These are phyloP conservation scores for Xylaria castorea DNA, from an alignment of 495 filamentous ascomycete species.

Conservation along the genomic window DNA sequence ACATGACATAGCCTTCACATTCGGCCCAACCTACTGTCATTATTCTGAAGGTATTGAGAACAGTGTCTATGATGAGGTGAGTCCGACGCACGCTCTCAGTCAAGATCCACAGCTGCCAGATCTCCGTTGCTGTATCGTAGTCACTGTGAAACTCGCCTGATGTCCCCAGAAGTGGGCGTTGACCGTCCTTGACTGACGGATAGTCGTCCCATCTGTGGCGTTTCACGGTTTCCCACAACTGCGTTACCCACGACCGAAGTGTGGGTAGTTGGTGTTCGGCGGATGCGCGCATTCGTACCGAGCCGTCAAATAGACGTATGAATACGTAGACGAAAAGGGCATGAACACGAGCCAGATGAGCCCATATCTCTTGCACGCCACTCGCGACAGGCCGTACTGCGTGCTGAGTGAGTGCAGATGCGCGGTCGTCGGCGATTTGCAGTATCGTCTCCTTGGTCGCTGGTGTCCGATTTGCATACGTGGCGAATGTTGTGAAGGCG, in stretches of 20 bases:
- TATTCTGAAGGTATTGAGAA: conserved; percentile 50
- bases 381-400: neutral
- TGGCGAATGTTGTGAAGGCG: conserved; percentile 37
- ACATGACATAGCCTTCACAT: conserved; percentile 48
- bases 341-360: conserved; percentile 47
- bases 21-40: conserved; percentile 49
- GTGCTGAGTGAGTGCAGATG: conserved; percentile 5
- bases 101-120: conserved; percentile 54
- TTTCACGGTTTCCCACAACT: conserved; percentile 33
- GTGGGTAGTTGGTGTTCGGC: conserved; percentile 26
- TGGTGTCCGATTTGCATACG: conserved; percentile 35
- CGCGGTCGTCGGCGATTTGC: conserved; percentile 38
- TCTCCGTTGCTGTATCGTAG: conserved; percentile 41
- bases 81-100: conserved; percentile 52
- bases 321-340: conserved; percentile 48
- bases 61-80: conserved; percentile 49
- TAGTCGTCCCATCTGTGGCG: conserved; percentile 35
- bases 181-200: conserved; percentile 6
- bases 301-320: conserved; percentile 43
- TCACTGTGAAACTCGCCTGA: conserved; percentile 25
- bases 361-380: conserved; percentile 26
- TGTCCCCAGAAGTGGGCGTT: neutral
- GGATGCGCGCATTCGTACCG: conserved; percentile 27
- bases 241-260: conserved; percentile 22
- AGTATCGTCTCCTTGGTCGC: conserved; percentile 31